A percentile compares a stretch with the other conserved stretches of the same genome.
Conservation (phyloP, 2,329 filamentous ascomycete species). For the Canariomyces notabilis region DNA sequence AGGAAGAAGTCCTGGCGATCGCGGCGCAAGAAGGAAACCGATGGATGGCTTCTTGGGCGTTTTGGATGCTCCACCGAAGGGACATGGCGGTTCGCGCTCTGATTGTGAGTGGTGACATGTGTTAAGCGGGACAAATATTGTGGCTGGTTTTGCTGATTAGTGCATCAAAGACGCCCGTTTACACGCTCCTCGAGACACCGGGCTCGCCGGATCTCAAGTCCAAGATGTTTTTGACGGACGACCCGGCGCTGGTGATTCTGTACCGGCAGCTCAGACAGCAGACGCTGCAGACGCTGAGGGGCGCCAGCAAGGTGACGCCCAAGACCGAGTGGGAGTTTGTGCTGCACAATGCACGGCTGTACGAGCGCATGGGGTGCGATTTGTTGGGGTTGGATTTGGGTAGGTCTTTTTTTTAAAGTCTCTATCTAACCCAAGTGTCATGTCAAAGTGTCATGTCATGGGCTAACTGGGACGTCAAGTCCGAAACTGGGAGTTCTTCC, state of each 20-base stretch:
- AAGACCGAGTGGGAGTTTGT: conserved; percentile 85
- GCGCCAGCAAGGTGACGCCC: conserved; percentile 75
- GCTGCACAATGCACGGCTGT: conserved; percentile 76
- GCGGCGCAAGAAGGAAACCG: conserved; percentile 80
- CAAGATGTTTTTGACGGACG: conserved; percentile 80
- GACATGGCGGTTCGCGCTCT: conserved; percentile 81
- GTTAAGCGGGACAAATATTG: no score
- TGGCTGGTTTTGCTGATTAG: conserved; percentile 5
- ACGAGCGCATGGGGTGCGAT: conserved; percentile 90
- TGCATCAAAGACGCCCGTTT: conserved; percentile 65
- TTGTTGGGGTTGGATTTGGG: conserved; percentile 79
- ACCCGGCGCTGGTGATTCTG: conserved; percentile 80
- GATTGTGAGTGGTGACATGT: conserved; percentile 62
- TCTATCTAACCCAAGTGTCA: not conserved
- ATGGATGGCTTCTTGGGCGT: conserved; percentile 94
- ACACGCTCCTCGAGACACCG: conserved; percentile 65
- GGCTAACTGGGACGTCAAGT: no score
- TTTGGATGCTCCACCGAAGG: conserved; percentile 79
- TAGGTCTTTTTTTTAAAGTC: conserved; percentile 38
- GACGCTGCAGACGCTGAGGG: conserved; percentile 75
- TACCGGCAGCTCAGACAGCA: conserved; percentile 82
- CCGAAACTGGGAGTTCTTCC: conserved; percentile 75
- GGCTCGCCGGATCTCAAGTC: conserved; percentile 65
- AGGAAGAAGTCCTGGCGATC: conserved; percentile 71
- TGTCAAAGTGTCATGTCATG: no score